Evolutionary conservation across 1,139 yeast genomes (phyloP).

Genomic region (Blastobotrys elegans): DNA sequence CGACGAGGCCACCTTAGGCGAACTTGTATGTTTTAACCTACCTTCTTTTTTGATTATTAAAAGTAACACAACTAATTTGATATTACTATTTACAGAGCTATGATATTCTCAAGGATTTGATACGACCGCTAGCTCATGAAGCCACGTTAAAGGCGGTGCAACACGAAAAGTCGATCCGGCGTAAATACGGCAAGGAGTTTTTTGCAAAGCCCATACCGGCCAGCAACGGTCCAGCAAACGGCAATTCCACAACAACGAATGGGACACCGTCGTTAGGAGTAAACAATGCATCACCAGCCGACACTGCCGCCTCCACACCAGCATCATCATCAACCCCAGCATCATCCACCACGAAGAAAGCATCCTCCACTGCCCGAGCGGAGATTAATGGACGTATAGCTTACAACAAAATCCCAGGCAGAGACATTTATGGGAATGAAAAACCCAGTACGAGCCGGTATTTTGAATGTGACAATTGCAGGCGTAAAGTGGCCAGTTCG

Average conservation of each 20-base stretch:
- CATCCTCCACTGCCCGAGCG: conserved; percentile 15
- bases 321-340: background rate
- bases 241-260: conserved; percentile 13
- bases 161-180: conserved; percentile 37
- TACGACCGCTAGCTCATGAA: conserved; percentile 41
- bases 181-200: conserved; percentile 29
- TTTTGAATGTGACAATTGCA: conserved; percentile 76
- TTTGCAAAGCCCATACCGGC: conserved; percentile 21
- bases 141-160: conserved; percentile 39
- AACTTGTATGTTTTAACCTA: background rate
- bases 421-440: conserved; percentile 49
- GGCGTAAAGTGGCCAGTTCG: conserved; percentile 81
- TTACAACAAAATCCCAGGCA: conserved; percentile 34
- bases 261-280: background rate
- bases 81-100: too few relatives aligned
- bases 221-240: background rate
- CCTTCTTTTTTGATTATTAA: background rate
- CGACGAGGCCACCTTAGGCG: background rate
- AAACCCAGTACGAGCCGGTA: conserved; percentile 46
- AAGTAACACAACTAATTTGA: background rate
- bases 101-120: conserved; percentile 37
- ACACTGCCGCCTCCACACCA: background rate
- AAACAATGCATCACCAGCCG: background rate
- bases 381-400: conserved; percentile 29
- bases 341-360: background rate